These are phyloP conservation scores for Cyberlindnera americana DNA, from an alignment of 805 yeast genomes.

Conservation along the genomic window DNA sequence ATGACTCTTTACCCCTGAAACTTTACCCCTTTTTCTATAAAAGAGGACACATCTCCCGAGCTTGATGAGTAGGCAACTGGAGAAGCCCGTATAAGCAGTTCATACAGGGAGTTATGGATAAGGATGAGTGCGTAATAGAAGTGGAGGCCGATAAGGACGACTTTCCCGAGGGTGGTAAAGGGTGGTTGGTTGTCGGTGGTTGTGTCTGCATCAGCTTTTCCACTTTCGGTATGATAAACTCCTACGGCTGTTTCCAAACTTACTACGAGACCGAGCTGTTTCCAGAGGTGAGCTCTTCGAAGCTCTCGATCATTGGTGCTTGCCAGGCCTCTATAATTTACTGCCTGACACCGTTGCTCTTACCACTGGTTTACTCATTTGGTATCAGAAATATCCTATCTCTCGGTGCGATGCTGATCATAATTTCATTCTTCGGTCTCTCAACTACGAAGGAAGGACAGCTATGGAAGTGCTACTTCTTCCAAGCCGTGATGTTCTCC, in stretches of 20 bases:
- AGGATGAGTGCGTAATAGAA: too few species aligned
- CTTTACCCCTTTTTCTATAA: too few species aligned
- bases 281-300: conserved; percentile 14
- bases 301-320: conserved; percentile 24
- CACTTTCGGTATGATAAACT: conserved; percentile 25
- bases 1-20: too few species aligned
- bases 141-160: conserved; percentile 16
- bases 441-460: conserved; percentile 16
- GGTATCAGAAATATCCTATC: conserved; percentile 17
- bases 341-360: conserved; percentile 14
- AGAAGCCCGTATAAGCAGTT: too few species aligned
- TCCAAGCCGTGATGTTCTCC: conserved; percentile 24
- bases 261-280: conserved; percentile 24
- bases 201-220: conserved; percentile 16
- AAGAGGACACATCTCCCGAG: too few species aligned
- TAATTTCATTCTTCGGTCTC: conserved; percentile 21
- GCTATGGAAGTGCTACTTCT: conserved; percentile 27
- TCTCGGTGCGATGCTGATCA: conserved; percentile 13
- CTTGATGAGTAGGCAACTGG: too few species aligned
- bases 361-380: conserved; percentile 22
- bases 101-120: too few species aligned
- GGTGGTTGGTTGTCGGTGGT: conserved; percentile 25
- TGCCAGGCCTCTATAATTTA: conserved; percentile 24
- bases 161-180: conserved; percentile 22
- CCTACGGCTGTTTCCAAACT: conserved; percentile 25